Evolutionary conservation across 2,329 filamentous ascomycete genomes (phyloP).

Genomic region (Beauveria sp.): DNA sequence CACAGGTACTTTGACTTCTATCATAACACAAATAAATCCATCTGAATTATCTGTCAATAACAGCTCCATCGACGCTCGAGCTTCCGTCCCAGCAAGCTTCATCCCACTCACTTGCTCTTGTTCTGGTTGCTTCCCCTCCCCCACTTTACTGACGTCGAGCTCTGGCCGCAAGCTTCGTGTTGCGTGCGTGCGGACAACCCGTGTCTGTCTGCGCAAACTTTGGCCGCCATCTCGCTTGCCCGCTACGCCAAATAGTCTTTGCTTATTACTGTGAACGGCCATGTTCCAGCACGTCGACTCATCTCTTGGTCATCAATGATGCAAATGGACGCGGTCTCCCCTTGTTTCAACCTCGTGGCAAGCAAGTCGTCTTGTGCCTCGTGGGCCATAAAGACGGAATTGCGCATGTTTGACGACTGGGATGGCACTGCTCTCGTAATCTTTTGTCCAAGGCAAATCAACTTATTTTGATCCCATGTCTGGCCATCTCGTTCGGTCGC

Average conservation of each 20-base stretch:
- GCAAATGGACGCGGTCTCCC: not conserved
- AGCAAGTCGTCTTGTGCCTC: too few relatives aligned
- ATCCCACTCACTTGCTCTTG: not conserved
- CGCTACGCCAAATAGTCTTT: not conserved
- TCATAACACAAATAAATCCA: not conserved
- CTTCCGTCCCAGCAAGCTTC: not conserved
- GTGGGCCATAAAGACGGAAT: not conserved
- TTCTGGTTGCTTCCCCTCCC: slow-evolving; percentile 7
- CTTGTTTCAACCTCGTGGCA: too few relatives aligned
- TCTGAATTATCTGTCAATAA: not conserved
- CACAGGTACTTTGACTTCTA: not conserved
- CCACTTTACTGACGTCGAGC: slow-evolving; percentile 10
- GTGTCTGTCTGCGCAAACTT: not conserved
- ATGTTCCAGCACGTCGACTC: not conserved
- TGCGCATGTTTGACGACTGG: not conserved
- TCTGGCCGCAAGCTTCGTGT: not conserved
- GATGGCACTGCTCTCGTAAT: not conserved
- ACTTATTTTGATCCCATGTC: not conserved
- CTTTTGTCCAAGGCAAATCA: not conserved
- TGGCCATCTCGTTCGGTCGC: not conserved
- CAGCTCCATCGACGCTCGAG: not conserved
- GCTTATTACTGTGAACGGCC: not conserved
- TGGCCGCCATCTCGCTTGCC: not conserved
- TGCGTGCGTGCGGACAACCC: not conserved
- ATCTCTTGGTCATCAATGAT: not conserved